phyloP scores from a whole-genome alignment of 129 eudicot species.

The Artemisia annua region DNA sequence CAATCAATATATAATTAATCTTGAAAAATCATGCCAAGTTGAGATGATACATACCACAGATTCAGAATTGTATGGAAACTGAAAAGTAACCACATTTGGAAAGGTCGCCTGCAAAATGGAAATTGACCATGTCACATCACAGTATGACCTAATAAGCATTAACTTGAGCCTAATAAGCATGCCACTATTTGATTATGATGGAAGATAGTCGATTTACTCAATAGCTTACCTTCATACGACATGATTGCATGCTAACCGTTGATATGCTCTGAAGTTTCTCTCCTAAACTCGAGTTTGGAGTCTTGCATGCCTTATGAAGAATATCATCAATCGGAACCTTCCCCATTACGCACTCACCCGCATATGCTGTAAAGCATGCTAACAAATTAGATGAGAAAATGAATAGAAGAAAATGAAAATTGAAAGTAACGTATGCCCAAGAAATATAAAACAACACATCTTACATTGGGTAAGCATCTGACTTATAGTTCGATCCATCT shows the following conservation, averaged over 20 bases:
- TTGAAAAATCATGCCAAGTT: not conserved
- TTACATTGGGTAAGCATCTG: constrained; percentile 58
- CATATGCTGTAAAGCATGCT: constrained; percentile 40
- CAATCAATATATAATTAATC: not conserved
- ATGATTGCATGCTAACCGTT: constrained; percentile 67
- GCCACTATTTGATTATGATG: too few species aligned
- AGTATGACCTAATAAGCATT: too few species aligned
- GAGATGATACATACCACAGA: constrained; percentile 48
- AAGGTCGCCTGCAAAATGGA: constrained; percentile 52
- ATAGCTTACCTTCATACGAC: constrained; percentile 61
- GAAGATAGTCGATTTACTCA: not conserved
- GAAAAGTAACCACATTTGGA: constrained; percentile 56
- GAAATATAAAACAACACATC: constrained; percentile 13
- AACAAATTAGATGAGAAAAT: not conserved
- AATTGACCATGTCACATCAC: not conserved
- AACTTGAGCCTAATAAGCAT: too few species aligned
- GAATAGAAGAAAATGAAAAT: too few species aligned
- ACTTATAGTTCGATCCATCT: constrained; percentile 40
- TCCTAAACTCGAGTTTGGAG: constrained; percentile 54
- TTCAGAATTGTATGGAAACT: constrained; percentile 44
- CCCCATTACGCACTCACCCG: constrained; percentile 68
- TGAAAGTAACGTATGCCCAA: too few species aligned
- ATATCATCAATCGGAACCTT: constrained; percentile 60
- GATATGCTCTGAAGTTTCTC: constrained; percentile 65
- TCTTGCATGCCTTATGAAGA: constrained; percentile 65